Evolutionary conservation across 2,329 filamentous ascomycete species (phyloP).

Genomic region (Nannizziopsis arthrosporioides): DNA sequence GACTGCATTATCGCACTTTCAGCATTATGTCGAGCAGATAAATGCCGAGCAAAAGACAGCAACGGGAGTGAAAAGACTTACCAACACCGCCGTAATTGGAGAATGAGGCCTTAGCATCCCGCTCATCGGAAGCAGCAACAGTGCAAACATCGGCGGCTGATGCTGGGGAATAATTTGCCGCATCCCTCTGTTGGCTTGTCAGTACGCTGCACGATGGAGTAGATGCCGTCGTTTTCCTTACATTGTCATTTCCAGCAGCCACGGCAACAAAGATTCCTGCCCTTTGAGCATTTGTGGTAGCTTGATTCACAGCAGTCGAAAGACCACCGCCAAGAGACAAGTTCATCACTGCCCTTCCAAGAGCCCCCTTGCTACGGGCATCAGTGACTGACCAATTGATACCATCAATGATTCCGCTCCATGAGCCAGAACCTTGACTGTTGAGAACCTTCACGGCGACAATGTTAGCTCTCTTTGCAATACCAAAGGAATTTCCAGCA

Average conservation of each 20-base stretch:
- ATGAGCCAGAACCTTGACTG: constrained; percentile 36
- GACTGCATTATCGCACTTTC: constrained; percentile 24
- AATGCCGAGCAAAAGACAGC: constrained; percentile 22
- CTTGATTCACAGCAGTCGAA: constrained; percentile 29
- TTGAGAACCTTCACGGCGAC: constrained; percentile 42
- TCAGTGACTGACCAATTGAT: constrained; percentile 33
- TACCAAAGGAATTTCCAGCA: constrained; percentile 25
- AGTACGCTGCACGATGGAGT: neutral
- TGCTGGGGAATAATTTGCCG: constrained; percentile 28
- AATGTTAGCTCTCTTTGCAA: constrained; percentile 29
- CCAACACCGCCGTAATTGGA: constrained; percentile 34
- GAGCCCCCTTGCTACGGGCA: constrained; percentile 21
- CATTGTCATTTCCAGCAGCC: constrained; percentile 31
- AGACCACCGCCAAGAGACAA: constrained; percentile 28
- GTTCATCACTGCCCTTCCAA: constrained; percentile 26
- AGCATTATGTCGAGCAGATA: constrained; percentile 28
- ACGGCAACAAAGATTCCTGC: constrained; percentile 32
- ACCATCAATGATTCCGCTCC: constrained; percentile 38
- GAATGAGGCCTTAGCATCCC: constrained; percentile 28
- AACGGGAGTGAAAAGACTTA: constrained; percentile 4
- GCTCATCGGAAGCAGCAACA: constrained; percentile 30
- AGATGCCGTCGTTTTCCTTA: constrained; percentile 10
- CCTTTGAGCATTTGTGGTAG: constrained; percentile 26
- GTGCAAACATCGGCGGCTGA: constrained; percentile 31
- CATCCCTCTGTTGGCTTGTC: constrained; percentile 19